Base-by-base conservation (phyloP, 805 yeast genomes). In the Pichia eremophila region DNA sequence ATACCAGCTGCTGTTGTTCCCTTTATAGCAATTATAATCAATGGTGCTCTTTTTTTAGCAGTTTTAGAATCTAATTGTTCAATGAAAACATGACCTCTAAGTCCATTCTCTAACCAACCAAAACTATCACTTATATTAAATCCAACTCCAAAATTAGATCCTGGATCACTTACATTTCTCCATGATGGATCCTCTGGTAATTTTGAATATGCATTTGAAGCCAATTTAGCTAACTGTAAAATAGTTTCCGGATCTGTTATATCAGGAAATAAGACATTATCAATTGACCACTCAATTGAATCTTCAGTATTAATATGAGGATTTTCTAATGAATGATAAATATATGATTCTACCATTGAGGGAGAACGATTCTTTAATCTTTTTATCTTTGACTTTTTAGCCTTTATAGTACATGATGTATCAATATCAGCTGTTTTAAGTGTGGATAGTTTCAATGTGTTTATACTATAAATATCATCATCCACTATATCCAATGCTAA, bases 11-110 rank as follows among this genome's bases (percentile, higher is more conserved):
- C 95, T 44, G 90, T 79, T 1, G 99, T 91, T 2, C 99, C 99
- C 63, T 93, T 93, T 49, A 88, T 71, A 0, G 95, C 79, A 31
- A 93, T 76, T 2, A 93, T 83, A 15, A 87, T 86, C 8, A 49
- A 39, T 11, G 57, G 57, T 2, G 43, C n/a, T 19, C 44, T 28
- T 0, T 75, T 67, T 27, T 9, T 12, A 8, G 36, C 9, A 10
- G 73, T 61, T 2, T 80, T 74, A 22, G 69, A 67, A 5, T 43
- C 44, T 8, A 37, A 11, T n/a, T 49, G 18, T 44, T 77, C 74
- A 9, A 79, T 81, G 65, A 93, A 93, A 0, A 93, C 79, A 61
- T 93, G 96, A 3, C 99, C 99, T 40, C 99, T 72, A 2, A 93
- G 65, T 0, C 97, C 97, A 51, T 77, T 79, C 10, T 72, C 81